These are phyloP conservation scores for Posidonia oceanica DNA, from an alignment of 116 monocot genomes.

Conservation along the genomic window DNA sequence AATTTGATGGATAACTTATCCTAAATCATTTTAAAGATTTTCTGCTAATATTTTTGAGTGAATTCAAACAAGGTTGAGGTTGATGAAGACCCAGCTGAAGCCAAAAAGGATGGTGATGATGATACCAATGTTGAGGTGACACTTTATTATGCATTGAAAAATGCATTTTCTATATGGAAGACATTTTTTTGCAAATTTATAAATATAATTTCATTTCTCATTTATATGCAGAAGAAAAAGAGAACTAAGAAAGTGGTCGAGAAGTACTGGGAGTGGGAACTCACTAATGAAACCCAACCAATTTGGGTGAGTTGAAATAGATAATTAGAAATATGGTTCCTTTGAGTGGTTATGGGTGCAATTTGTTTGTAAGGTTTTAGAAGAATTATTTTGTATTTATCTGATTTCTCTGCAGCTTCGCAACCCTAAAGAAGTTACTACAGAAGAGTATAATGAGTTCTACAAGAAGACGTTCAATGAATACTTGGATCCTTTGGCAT, in stretches of 20 bases:
- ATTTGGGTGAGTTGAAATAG: constrained; percentile 61
- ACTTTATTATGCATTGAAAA: no score
- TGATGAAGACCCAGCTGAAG: constrained; percentile 77
- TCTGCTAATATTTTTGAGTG: not conserved
- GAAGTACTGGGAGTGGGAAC: constrained; percentile 98
- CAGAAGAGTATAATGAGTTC: constrained; percentile 95
- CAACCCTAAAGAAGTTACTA: constrained; percentile 87
- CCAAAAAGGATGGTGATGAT: constrained; percentile 51
- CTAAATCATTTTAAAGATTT: not conserved
- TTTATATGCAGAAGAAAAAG: constrained; percentile 60
- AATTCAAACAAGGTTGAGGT: constrained; percentile 58
- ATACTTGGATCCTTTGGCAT: constrained; percentile 89
- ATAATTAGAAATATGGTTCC: not conserved
- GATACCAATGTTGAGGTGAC: constrained; percentile 41
- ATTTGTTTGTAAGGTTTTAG: no score
- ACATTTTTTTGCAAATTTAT: not conserved
- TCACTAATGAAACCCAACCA: constrained; percentile 90
- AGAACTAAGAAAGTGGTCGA: constrained; percentile 93
- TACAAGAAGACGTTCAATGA: constrained; percentile 96
- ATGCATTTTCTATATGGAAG: no score
- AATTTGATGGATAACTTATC: no score
- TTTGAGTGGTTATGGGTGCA: not conserved
- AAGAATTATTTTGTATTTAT: no score
- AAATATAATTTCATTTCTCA: not conserved
- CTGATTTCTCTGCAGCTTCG: constrained; percentile 46